Base-by-base conservation (phyloP, 2,329 filamentous ascomycete genomes). In the Xylaria sp. region DNA sequence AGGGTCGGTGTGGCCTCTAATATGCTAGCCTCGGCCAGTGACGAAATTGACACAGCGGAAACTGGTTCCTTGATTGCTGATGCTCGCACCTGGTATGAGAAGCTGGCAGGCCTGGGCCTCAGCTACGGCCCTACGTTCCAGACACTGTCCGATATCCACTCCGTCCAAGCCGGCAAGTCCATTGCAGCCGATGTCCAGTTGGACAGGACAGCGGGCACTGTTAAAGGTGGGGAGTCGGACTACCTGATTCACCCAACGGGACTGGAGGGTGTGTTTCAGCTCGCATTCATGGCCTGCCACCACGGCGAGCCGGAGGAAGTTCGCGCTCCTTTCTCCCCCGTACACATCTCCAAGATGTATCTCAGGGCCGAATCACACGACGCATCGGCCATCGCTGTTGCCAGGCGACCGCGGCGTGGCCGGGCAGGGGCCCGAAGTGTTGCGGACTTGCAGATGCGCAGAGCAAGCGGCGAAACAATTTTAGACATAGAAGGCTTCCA, bases 41-140 rank as follows among this genome's bases (percentile, higher is more conserved):
- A 19, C 48, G 7, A 34, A 44, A 1, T 39, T 66, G 29, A 51
- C 59, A n/a, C 65, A 70, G 21, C 62, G 16, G 9, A 7, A n/a
- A n/a, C n/a, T n/a, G 29, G 5, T 7, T 13, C 5, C 29, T 7
- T 3, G 11, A 34, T 13, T 1, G 66, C 64, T 2, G 57, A 56
- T 3, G 64, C 62, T 2, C 69, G 67, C 39, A 45, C 51, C 2
- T 73, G 69, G 63, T 66, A 74, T 53, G 57, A 71, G 1, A 64
- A 68, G 3, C 63, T 77, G 2, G 52, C 57, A 2, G 56, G 64
- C 2, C 69, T 74, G 2, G 75, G 75, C 1, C 72, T 76, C 45
- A 53, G 69, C 37, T 78, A 74, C 52, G 74, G 73, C 3, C 65
- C 70, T 2, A 68, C 65, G 0, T 77, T 77, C 61, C 69, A 71